Conservation (phyloP, 768 basidiomycete species). For the Hygrophorus pudorinus region DNA sequence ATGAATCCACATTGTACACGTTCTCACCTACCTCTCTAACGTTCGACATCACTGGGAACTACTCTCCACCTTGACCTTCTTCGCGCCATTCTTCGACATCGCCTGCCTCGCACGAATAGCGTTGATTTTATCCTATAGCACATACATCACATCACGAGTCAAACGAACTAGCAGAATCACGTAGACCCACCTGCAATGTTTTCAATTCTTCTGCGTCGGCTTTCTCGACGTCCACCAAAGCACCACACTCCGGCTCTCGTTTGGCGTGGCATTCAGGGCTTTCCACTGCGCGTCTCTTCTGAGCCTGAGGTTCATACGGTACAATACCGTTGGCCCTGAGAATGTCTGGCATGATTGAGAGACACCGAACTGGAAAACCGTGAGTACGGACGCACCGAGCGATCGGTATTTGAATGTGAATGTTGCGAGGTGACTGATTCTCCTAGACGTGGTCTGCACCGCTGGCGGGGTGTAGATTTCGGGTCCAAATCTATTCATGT, state of each 20-base stretch:
- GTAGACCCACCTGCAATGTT: background rate
- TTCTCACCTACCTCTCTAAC: too few species aligned
- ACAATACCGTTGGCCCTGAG: constrained; percentile 1
- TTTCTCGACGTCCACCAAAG: background rate
- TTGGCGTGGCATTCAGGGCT: background rate
- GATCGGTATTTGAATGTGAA: constrained; percentile 13
- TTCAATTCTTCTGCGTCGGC: background rate
- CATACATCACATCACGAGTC: background rate
- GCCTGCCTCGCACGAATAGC: background rate
- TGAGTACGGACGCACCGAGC: constrained; percentile 9
- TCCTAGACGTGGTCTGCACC: background rate
- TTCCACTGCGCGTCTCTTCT: background rate
- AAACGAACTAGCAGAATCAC: background rate
- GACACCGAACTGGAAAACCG: background rate
- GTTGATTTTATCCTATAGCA: background rate
- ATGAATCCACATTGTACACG: too few species aligned
- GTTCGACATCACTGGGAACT: too few species aligned
- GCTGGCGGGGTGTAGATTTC: background rate
- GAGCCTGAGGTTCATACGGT: background rate
- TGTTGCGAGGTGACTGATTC: constrained; percentile 3
- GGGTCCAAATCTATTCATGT: background rate
- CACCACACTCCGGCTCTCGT: too few species aligned
- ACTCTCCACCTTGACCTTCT: background rate
- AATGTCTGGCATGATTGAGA: background rate
- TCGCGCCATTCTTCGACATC: background rate